Evolutionary conservation across 352 stramenopile species (phyloP).

Genomic region (Phytophthora multivora): DNA sequence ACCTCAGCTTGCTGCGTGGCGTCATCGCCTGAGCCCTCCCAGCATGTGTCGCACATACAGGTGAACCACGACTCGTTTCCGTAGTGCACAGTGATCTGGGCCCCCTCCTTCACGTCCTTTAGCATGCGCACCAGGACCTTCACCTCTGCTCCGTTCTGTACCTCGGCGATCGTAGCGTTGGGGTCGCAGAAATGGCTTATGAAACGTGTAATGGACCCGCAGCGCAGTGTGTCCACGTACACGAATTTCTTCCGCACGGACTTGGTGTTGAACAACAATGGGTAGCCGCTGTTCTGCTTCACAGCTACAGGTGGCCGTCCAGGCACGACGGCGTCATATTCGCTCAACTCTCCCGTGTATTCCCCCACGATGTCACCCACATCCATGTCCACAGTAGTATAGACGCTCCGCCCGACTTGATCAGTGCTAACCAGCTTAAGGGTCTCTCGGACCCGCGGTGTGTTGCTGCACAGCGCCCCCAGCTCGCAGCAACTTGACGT

Average conservation of each 20-base stretch:
- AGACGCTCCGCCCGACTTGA: neutral
- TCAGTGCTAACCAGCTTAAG: neutral
- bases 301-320: neutral
- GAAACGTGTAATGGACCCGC: neutral
- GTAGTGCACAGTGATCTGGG: neutral
- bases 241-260: neutral
- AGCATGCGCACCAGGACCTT: neutral
- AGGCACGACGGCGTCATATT: no score
- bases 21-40: neutral
- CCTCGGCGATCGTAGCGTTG: neutral
- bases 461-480: slow-evolving; percentile 11
- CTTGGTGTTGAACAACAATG: neutral
- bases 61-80: neutral
- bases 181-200: slow-evolving; percentile 1
- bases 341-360: neutral
- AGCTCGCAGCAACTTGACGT: neutral
- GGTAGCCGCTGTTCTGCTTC: slow-evolving; percentile 11
- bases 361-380: slow-evolving; percentile 4
- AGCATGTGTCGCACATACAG: no score
- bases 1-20: neutral
- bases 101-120: neutral
- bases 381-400: neutral
- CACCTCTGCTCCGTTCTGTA: neutral
- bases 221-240: neutral
- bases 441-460: neutral